These are phyloP conservation scores for Colletotrichum zoysiae DNA, from an alignment of 2,329 filamentous ascomycete species.

Conservation along the genomic window DNA sequence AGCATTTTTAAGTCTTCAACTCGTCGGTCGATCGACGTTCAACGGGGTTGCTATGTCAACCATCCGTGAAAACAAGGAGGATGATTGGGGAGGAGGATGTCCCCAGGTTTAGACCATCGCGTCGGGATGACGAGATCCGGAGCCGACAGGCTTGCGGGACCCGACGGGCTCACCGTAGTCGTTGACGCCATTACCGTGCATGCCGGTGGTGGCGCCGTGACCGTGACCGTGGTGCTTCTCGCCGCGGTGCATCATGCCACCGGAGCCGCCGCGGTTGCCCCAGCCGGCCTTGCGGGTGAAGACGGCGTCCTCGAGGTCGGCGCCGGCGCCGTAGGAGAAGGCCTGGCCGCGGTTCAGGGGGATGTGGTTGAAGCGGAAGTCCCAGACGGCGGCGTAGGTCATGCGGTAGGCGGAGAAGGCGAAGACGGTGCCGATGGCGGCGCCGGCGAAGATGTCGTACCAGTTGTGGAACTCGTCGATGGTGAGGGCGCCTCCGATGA, in stretches of 20 bases:
- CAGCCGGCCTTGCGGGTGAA: constrained; percentile 72
- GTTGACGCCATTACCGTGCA: constrained; percentile 4
- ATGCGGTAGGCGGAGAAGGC: constrained; percentile 76
- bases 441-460: constrained; percentile 79
- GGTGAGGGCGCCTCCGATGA: constrained; percentile 77
- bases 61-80: too few relatives aligned
- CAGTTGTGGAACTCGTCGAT: constrained; percentile 83
- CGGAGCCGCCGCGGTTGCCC: constrained; percentile 54
- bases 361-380: constrained; percentile 75
- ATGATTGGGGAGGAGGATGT: background rate
- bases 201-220: constrained; percentile 16
- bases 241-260: constrained; percentile 44
- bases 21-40: background rate
- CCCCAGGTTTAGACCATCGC: constrained; percentile 22
- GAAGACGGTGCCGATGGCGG: constrained; percentile 73
- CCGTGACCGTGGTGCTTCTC: constrained; percentile 28
- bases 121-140: constrained; percentile 27
- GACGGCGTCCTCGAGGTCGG: constrained; percentile 65
- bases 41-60: background rate
- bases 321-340: constrained; percentile 62
- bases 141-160: constrained; percentile 35
- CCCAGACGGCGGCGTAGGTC: constrained; percentile 76
- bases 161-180: constrained; percentile 15
- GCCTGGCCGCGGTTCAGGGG: constrained; percentile 70
- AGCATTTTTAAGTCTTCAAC: background rate